Evolutionary conservation across 1,284 basidiomycete genomes (phyloP).

Genomic region (Ganoderma sinense): DNA sequence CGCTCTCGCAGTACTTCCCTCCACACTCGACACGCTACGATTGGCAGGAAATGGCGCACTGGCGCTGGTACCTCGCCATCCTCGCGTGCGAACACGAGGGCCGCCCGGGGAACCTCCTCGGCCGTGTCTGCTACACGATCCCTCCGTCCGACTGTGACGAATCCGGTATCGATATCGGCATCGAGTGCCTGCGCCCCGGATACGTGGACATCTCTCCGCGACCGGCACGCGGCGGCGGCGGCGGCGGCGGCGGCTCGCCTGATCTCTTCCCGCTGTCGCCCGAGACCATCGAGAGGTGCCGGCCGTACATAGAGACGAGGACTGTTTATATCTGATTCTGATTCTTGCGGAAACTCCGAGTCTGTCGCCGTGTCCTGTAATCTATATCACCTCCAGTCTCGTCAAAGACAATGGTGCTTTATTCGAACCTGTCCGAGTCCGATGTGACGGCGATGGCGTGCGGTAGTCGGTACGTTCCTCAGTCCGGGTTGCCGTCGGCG

Average conservation of each 20-base stretch:
- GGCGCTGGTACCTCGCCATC: background rate
- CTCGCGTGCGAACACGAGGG: background rate
- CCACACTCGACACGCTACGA: too few relatives aligned
- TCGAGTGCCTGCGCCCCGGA: background rate
- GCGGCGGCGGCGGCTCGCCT: background rate
- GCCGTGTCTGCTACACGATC: background rate
- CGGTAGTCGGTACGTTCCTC: too few relatives aligned
- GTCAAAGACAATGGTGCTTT: too few relatives aligned
- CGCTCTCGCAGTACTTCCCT: background rate
- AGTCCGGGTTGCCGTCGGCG: too few relatives aligned
- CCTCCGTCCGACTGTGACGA: background rate
- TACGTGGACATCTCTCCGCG: background rate
- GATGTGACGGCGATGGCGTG: too few relatives aligned
- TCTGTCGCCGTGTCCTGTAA: slow-evolving; percentile 1
- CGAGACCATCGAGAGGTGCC: background rate
- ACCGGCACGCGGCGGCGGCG: too few relatives aligned
- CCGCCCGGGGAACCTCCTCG: background rate
- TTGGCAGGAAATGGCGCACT: background rate
- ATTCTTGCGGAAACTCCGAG: too few relatives aligned
- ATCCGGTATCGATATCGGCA: background rate
- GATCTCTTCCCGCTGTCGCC: background rate
- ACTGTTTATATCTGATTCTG: slow-evolving; percentile 4
- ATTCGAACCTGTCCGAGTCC: too few relatives aligned
- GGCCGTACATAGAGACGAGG: background rate
- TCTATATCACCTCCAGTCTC: too few relatives aligned